These are phyloP conservation scores for Hypsizygus marmoreus DNA, from an alignment of 768 basidiomycete species.

Conservation along the genomic window DNA sequence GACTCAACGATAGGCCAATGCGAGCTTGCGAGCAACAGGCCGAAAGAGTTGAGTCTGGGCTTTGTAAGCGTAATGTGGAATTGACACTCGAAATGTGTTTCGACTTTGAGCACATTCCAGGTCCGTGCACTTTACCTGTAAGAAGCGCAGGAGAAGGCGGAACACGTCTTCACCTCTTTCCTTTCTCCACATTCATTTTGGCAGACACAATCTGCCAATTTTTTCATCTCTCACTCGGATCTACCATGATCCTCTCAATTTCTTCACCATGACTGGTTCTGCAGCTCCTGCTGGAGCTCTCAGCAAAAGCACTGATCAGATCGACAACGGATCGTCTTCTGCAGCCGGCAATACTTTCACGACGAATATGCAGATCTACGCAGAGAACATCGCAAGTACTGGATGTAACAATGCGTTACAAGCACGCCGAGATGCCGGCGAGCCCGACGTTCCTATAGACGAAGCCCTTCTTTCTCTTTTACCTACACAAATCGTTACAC, in stretches of 20 bases:
- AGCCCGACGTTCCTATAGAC: neutral
- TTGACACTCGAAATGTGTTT: neutral
- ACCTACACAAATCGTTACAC: neutral
- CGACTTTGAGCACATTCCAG: neutral
- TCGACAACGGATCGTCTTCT: neutral
- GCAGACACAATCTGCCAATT: neutral
- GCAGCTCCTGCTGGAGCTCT: slow-evolving; percentile 7
- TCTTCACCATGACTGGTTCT: slow-evolving; percentile 5
- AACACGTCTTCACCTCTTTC: slow-evolving; percentile 1
- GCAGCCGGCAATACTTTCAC: neutral
- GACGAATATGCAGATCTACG: slow-evolving; percentile 6
- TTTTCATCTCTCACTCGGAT: neutral
- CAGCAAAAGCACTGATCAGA: slow-evolving; percentile 4
- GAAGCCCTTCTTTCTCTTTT: neutral
- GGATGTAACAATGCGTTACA: neutral
- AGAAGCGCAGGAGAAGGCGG: neutral
- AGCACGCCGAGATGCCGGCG: slow-evolving; percentile 1
- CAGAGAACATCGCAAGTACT: neutral
- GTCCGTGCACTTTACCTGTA: slow-evolving; percentile 1
- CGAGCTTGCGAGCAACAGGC: neutral
- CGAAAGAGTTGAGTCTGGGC: slow-evolving; percentile 9
- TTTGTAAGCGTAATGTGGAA: slow-evolving; percentile 4
- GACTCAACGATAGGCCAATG: no score
- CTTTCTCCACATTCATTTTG: neutral
- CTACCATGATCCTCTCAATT: neutral